Percentiles rank a stretch among this genome's conserved stretches.
Conservation (phyloP, 2,329 filamentous ascomycete species). For the Fusarium tjaetaba region DNA sequence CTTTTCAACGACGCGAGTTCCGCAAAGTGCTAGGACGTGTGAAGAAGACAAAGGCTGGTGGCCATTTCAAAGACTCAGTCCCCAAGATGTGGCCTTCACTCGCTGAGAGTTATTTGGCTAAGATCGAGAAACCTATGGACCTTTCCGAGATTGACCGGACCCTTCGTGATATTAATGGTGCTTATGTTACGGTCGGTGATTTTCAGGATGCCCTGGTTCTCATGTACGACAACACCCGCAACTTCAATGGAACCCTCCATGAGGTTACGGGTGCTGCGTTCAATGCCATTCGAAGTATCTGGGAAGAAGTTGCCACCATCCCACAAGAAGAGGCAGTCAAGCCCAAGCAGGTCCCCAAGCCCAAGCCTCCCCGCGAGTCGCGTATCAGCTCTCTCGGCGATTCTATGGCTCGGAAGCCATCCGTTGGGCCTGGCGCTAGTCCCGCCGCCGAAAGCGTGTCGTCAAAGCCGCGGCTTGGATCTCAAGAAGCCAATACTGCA, state of each 20-base stretch:
- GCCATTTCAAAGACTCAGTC: conserved; percentile 81
- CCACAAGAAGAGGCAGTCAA: conserved; percentile 66
- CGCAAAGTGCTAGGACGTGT: conserved; percentile 75
- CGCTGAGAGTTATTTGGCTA: conserved; percentile 76
- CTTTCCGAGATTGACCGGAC: conserved; percentile 83
- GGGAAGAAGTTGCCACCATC: conserved; percentile 57
- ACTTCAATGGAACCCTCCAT: conserved; percentile 86
- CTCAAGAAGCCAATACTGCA: conserved; percentile 26
- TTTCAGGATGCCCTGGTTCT: conserved; percentile 80
- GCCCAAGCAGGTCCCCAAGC: conserved; percentile 59
- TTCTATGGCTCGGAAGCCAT: conserved; percentile 42
- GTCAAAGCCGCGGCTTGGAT: conserved; percentile 30
- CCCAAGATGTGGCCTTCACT: conserved; percentile 78
- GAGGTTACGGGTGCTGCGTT: conserved; percentile 70
- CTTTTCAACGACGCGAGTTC: conserved; percentile 69
- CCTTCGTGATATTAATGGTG: conserved; percentile 68
- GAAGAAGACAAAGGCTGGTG: conserved; percentile 86
- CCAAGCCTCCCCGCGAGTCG: conserved; percentile 51
- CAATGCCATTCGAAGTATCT: conserved; percentile 65
- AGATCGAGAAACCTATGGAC: conserved; percentile 83
- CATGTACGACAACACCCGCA: conserved; percentile 80
- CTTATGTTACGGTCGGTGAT: conserved; percentile 75
- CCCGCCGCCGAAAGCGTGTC: conserved; percentile 40
- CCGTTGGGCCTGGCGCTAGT: conserved; percentile 45
- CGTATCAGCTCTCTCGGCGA: conserved; percentile 43